Percentiles rank a stretch among this genome's conserved stretches.
phyloP scores from a whole-genome alignment of 164 flowering plant species.

The Cinnamomum micranthum region DNA sequence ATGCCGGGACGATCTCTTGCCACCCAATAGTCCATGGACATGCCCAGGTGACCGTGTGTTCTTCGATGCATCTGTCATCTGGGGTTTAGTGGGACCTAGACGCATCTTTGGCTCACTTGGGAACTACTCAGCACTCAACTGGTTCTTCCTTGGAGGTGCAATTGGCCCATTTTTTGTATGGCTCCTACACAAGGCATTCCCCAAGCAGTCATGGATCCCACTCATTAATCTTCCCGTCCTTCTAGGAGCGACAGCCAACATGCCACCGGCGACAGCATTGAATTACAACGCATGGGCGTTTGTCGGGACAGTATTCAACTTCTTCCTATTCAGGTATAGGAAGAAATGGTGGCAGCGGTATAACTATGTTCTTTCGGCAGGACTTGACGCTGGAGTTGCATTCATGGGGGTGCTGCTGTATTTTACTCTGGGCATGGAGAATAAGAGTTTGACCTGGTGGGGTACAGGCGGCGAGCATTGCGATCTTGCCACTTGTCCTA shows the following conservation, averaged over 20 bases:
- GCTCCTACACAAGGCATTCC: slow-evolving; percentile 75
- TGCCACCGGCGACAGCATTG: slow-evolving; percentile 86
- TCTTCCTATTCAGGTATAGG: slow-evolving; percentile 66
- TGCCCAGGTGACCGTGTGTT: slow-evolving; percentile 85
- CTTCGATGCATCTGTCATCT: slow-evolving; percentile 91
- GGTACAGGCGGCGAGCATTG: slow-evolving; percentile 80
- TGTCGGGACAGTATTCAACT: slow-evolving; percentile 83
- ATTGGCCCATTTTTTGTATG: slow-evolving; percentile 74
- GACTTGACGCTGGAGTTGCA: slow-evolving; percentile 87
- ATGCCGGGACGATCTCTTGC: slow-evolving; percentile 49
- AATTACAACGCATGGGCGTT: slow-evolving; percentile 81
- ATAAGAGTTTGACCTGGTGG: slow-evolving; percentile 64
- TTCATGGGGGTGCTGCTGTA: slow-evolving; percentile 78
- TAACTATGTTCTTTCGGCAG: slow-evolving; percentile 87
- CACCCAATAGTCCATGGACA: slow-evolving; percentile 69
- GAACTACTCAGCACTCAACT: slow-evolving; percentile 62
- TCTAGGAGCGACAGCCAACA: slow-evolving; percentile 68
- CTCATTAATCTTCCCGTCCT: slow-evolving; percentile 85
- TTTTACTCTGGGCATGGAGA: slow-evolving; percentile 55
- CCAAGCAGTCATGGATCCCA: slow-evolving; percentile 75
- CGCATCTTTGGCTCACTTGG: slow-evolving; percentile 74
- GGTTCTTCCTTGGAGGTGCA: slow-evolving; percentile 93
- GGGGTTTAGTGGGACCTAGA: slow-evolving; percentile 87
- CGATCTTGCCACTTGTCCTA: slow-evolving; percentile 67
- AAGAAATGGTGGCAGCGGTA: slow-evolving; percentile 93